Evolutionary conservation across 495 filamentous ascomycete species (phyloP).

Genomic region (Lepraria neglecta): DNA sequence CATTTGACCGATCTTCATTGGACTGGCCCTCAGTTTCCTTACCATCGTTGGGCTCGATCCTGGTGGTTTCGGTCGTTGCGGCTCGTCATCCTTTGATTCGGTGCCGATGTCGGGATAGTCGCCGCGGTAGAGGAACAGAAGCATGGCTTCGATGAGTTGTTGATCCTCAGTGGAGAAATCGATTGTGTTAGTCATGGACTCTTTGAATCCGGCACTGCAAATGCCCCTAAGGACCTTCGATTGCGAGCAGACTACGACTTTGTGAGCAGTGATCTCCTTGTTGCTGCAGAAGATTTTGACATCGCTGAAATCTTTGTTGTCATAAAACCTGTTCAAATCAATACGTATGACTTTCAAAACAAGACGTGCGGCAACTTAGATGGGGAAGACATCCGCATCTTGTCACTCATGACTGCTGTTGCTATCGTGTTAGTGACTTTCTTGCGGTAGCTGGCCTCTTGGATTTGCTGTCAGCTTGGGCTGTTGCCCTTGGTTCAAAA

Average conservation of each 20-base stretch:
- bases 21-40: no score
- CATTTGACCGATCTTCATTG: no score
- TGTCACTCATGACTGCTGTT: no score
- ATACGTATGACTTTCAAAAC: no score
- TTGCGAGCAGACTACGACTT: slow-evolving; percentile 8
- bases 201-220: slow-evolving; percentile 8
- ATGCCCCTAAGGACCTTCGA: background rate
- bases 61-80: background rate
- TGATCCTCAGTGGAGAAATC: background rate
- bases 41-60: background rate
- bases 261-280: background rate
- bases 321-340: background rate
- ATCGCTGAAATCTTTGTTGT: slow-evolving; percentile 2
- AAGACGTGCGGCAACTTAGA: no score
- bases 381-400: no score
- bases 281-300: background rate
- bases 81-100: no score
- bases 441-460: no score
- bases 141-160: background rate
- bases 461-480: no score
- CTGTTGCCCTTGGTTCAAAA: no score
- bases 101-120: background rate
- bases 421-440: no score
- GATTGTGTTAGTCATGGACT: background rate
- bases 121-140: background rate